Percentiles rank a stretch among this genome's conserved stretches.
These are phyloP conservation scores for Ceratocystis alfenasii DNA, from an alignment of 2,329 filamentous ascomycete species.

Conservation along the genomic window DNA sequence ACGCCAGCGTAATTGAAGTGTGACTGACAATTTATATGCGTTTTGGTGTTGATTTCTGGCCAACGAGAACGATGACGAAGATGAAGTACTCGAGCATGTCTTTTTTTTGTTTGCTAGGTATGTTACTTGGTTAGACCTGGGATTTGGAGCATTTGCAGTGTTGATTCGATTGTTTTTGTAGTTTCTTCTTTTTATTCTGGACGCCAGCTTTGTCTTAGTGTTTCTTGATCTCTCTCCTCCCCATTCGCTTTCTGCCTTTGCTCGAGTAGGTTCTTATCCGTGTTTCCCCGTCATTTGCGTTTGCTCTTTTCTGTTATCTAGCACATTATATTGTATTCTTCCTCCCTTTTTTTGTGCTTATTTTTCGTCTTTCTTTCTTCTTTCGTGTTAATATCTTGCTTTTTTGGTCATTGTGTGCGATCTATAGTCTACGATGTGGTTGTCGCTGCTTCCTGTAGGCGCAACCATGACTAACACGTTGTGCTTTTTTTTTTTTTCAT, in stretches of 20 bases:
- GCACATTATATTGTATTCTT: background rate
- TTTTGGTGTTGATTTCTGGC: background rate
- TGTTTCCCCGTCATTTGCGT: background rate
- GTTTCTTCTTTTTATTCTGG: background rate
- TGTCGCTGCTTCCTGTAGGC: too few relatives aligned
- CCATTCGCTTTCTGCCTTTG: too few relatives aligned
- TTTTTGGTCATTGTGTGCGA: background rate
- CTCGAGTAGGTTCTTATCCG: too few relatives aligned
- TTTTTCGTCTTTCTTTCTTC: background rate
- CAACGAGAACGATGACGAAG: too few relatives aligned
- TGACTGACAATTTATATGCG: background rate
- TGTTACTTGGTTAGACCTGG: background rate
- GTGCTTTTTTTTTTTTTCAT: background rate
- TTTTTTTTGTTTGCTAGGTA: slow-evolving; percentile 2
- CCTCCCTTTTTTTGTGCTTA: background rate
- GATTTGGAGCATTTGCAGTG: slow-evolving; percentile 4
- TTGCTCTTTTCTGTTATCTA: background rate
- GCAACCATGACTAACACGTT: too few relatives aligned
- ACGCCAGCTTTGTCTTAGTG: background rate
- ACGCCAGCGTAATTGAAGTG: background rate
- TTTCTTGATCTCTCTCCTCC: background rate
- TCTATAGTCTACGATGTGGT: too few relatives aligned
- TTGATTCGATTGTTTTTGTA: slow-evolving; percentile 3
- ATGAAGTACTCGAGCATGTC: background rate
- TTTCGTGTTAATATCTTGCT: background rate